phyloP scores from a whole-genome alignment of 768 basidiomycete genomes.

The Ramaria sp. region DNA sequence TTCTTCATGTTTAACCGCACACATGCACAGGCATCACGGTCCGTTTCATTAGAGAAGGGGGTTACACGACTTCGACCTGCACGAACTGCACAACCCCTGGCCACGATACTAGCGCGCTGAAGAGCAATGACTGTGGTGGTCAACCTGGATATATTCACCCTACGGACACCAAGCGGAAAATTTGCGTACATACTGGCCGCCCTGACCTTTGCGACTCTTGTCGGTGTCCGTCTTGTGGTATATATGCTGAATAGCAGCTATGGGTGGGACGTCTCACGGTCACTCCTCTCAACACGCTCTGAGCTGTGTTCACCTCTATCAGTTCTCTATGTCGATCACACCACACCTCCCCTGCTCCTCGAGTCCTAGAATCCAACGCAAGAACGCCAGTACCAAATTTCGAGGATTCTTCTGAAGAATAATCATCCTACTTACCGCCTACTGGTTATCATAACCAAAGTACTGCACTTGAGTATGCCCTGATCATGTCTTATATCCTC shows the following conservation, averaged over 20 bases:
- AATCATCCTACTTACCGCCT: conserved; percentile 69
- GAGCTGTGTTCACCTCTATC: conserved; percentile 21
- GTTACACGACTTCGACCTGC: conserved; percentile 44
- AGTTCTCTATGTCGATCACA: conserved; percentile 13
- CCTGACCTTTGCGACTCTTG: conserved; percentile 20
- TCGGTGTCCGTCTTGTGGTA: conserved; percentile 41
- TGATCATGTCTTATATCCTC: conserved; percentile 55
- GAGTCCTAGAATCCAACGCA: conserved; percentile 1
- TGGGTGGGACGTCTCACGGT: conserved; percentile 34
- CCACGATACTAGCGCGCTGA: not conserved
- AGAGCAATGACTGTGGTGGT: not conserved
- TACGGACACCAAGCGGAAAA: not conserved
- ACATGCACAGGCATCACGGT: conserved; percentile 37
- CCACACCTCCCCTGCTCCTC: conserved; percentile 7
- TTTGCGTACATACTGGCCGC: not conserved
- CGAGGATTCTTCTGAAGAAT: conserved; percentile 20
- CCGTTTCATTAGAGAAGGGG: conserved; percentile 55
- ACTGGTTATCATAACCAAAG: conserved; percentile 82
- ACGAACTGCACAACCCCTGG: too few species aligned
- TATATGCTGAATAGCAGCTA: conserved; percentile 43
- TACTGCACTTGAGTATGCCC: conserved; percentile 77
- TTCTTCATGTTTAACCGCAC: not conserved
- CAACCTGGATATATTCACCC: not conserved
- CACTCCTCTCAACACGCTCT: not conserved
- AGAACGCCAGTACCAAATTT: conserved; percentile 11